Conservation (phyloP, 495 filamentous ascomycete species). For the Collariella sp. region DNA sequence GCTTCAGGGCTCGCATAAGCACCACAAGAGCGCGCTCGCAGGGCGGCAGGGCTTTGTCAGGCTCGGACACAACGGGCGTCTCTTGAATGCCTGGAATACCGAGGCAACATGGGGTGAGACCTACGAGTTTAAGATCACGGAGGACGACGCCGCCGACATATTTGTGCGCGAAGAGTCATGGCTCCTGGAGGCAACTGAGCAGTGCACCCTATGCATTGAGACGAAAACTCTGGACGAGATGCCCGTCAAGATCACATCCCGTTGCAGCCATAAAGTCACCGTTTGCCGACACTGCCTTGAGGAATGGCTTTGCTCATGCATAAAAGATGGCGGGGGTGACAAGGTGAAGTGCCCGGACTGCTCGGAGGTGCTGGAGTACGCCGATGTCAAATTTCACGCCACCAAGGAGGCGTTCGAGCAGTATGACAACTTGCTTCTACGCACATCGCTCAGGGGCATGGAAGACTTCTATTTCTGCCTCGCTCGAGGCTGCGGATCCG, state of each 20-base stretch:
- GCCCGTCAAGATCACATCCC: conserved; percentile 24
- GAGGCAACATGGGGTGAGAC: conserved; percentile 21
- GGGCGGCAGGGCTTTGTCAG: background rate
- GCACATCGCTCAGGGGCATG: conserved; percentile 25
- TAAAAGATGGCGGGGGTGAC: conserved; percentile 28
- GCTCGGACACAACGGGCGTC: conserved; percentile 6
- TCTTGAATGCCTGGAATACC: conserved; percentile 2
- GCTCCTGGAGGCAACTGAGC: conserved; percentile 26
- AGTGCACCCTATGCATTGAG: conserved; percentile 34
- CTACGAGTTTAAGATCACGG: conserved; percentile 27
- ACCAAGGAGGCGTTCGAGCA: conserved; percentile 25
- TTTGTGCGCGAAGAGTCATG: conserved; percentile 29
- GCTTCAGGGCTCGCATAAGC: conserved; percentile 10
- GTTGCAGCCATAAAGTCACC: conserved; percentile 27
- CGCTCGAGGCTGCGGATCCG: conserved; percentile 32
- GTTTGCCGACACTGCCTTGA: conserved; percentile 33
- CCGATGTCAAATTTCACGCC: conserved; percentile 28
- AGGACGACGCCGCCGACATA: conserved; percentile 17
- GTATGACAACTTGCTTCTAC: conserved; percentile 28
- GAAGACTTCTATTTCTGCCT: conserved; percentile 39
- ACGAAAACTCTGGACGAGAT: conserved; percentile 29
- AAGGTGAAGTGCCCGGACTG: conserved; percentile 36
- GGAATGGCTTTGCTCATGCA: conserved; percentile 27
- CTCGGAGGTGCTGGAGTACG: conserved; percentile 25
- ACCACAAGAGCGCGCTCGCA: background rate